These are phyloP conservation scores for Euphorbia pulcherrima DNA, from an alignment of 345 rosid species.

Conservation along the genomic window DNA sequence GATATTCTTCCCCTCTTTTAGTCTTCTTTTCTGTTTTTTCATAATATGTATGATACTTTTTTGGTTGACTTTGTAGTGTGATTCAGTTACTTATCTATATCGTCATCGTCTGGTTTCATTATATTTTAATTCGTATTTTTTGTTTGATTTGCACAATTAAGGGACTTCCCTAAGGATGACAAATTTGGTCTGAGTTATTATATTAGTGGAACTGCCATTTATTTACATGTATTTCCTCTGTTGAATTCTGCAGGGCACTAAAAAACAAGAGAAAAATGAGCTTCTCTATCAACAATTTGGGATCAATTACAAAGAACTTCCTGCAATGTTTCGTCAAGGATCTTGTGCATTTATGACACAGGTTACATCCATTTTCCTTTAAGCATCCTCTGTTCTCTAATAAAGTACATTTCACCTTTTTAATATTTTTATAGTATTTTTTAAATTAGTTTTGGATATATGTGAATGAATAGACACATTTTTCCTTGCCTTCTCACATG, in stretches of 20 bases:
- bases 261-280: constrained; percentile 79
- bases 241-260: constrained; percentile 51
- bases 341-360: constrained; percentile 63
- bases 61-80: background rate
- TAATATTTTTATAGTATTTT: background rate
- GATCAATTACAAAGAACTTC: constrained; percentile 65
- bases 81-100: background rate
- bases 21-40: background rate
- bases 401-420: background rate
- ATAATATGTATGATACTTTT: background rate
- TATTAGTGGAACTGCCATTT: background rate
- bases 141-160: background rate
- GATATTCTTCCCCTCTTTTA: background rate
- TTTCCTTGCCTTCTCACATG: background rate
- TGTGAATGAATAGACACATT: background rate
- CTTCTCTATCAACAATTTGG: constrained; percentile 73
- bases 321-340: constrained; percentile 79
- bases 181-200: background rate
- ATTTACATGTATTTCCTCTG: constrained; percentile 4
- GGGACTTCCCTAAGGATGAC: background rate
- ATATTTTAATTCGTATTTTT: background rate
- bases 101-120: background rate
- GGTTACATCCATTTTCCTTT: constrained; percentile 34
- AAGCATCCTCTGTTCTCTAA: background rate
- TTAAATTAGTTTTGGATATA: background rate